Evolutionary conservation across 1,139 yeast species (phyloP).

Genomic region (Sugiyamaella paludigena): DNA sequence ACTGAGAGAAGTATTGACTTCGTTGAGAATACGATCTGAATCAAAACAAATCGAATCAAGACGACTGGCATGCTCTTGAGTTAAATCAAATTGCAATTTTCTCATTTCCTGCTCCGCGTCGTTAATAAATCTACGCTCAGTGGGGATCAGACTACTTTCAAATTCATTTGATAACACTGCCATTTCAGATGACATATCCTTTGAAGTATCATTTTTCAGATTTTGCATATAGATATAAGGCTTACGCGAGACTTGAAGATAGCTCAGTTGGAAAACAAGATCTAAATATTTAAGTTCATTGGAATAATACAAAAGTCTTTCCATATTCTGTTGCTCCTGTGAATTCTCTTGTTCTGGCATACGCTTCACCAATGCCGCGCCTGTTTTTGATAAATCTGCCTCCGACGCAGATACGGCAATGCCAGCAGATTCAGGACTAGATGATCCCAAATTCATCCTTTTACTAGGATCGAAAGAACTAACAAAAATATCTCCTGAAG

Average conservation of each 20-base stretch:
- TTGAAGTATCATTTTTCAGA: slow-evolving; percentile 15
- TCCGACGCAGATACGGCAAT: no score
- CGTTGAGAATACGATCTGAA: slow-evolving; percentile 77
- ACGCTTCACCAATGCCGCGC: no score
- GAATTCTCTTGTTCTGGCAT: not conserved
- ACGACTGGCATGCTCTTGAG: slow-evolving; percentile 43
- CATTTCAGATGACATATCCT: slow-evolving; percentile 22
- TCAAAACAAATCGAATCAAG: slow-evolving; percentile 65
- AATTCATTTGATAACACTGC: slow-evolving; percentile 24
- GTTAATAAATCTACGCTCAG: slow-evolving; percentile 23
- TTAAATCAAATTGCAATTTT: slow-evolving; percentile 34
- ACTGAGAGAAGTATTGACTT: slow-evolving; percentile 76
- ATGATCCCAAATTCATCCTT: slow-evolving; percentile 3
- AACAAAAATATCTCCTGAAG: no score
- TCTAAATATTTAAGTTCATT: slow-evolving; percentile 27
- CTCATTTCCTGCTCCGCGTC: slow-evolving; percentile 30
- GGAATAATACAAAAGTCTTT: slow-evolving; percentile 15
- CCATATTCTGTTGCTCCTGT: slow-evolving; percentile 1
- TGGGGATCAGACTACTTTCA: slow-evolving; percentile 23
- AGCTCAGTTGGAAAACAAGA: slow-evolving; percentile 26
- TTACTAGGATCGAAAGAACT: not conserved
- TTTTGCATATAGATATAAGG: slow-evolving; percentile 12
- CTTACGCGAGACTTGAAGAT: slow-evolving; percentile 21
- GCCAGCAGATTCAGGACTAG: not conserved
- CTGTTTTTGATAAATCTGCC: not conserved